Evolutionary conservation across 495 filamentous ascomycete species (phyloP).

Genomic region (Lasiosphaeria hispida): DNA sequence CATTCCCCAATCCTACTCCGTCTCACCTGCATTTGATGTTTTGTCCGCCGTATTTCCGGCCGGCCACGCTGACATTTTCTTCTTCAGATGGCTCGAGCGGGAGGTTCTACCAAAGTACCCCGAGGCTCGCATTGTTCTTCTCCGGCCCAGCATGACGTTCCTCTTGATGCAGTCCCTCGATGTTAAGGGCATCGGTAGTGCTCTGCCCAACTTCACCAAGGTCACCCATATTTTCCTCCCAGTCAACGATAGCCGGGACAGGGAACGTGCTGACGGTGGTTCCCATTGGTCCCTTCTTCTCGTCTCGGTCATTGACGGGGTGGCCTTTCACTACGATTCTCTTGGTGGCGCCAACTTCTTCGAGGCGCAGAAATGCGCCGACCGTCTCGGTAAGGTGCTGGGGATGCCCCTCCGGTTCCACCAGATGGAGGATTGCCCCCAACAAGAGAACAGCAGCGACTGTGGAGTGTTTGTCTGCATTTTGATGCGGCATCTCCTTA

Average conservation of each 20-base stretch:
- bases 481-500: constrained; percentile 82
- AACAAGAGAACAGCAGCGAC: constrained; percentile 89
- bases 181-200: constrained; percentile 65
- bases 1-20: not conserved
- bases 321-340: constrained; percentile 96
- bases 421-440: constrained; percentile 77
- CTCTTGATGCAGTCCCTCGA: constrained; percentile 83
- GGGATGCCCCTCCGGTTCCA: constrained; percentile 64
- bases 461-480: constrained; percentile 97
- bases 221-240: constrained; percentile 97
- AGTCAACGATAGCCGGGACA: constrained; percentile 83
- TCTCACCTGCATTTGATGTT: not conserved
- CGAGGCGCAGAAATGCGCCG: constrained; percentile 63
- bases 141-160: constrained; percentile 91
- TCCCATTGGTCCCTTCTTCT: constrained; percentile 94
- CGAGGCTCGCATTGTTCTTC: constrained; percentile 80
- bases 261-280: constrained; percentile 77
- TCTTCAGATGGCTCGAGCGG: constrained; percentile 76
- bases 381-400: constrained; percentile 69
- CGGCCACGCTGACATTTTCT: not conserved
- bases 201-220: constrained; percentile 73
- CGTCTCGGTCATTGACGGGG: constrained; percentile 80
- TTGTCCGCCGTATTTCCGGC: not conserved
- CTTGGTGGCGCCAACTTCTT: constrained; percentile 71
- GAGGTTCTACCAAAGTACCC: constrained; percentile 75